Evolutionary conservation across 176 grass and related monocot genomes (phyloP).

Genomic region (Zoysia japonica): DNA sequence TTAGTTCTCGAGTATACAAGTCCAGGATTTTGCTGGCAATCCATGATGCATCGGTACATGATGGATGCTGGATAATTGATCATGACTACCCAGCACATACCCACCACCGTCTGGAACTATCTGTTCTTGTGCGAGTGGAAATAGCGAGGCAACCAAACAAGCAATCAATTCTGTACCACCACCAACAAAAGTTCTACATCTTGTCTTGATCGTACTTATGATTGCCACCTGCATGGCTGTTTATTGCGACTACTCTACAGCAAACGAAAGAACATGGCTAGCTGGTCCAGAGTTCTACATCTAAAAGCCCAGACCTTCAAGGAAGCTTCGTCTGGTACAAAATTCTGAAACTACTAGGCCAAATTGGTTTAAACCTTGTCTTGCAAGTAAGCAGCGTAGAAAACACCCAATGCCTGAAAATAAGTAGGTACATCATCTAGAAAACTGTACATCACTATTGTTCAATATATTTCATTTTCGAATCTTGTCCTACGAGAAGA

Average conservation of each 20-base stretch:
- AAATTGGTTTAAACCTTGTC: slow-evolving; percentile 62
- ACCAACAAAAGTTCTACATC: not conserved
- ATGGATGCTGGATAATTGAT: not conserved
- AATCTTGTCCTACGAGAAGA: slow-evolving; percentile 1
- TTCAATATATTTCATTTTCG: not conserved
- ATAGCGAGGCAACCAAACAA: not conserved
- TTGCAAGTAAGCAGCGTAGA: slow-evolving; percentile 75
- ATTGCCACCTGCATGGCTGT: slow-evolving; percentile 12
- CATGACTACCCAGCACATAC: not conserved
- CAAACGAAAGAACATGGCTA: slow-evolving; percentile 1
- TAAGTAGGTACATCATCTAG: not conserved
- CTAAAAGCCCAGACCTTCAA: slow-evolving; percentile 36
- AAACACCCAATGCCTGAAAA: slow-evolving; percentile 85
- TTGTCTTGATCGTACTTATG: not conserved
- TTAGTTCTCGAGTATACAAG: not conserved
- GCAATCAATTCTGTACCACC: not conserved
- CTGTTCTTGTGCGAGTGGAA: not conserved
- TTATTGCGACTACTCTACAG: slow-evolving; percentile 4
- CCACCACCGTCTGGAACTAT: not conserved
- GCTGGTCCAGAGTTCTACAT: slow-evolving; percentile 25
- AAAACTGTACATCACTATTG: not conserved
- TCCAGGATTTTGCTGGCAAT: not conserved
- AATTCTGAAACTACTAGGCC: slow-evolving; percentile 20
- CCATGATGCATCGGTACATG: not conserved
- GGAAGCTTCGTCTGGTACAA: slow-evolving; percentile 35